Percentiles rank a stretch among this genome's conserved stretches.
These are phyloP conservation scores for Berkeleyomyces basicola DNA, from an alignment of 2,329 filamentous ascomycete genomes.

Conservation along the genomic window DNA sequence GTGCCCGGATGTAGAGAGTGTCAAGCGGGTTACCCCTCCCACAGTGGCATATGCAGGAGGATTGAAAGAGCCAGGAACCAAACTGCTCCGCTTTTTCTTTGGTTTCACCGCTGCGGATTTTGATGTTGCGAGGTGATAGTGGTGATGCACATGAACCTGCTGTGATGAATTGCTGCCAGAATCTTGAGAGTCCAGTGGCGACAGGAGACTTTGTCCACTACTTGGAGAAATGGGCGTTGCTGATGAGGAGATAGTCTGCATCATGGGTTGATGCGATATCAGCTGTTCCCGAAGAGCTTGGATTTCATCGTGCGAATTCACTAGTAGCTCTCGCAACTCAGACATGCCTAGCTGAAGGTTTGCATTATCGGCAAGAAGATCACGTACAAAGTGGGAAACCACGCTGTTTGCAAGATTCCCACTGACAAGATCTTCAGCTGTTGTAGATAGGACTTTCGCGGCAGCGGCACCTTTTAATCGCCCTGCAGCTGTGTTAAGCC, in stretches of 20 bases:
- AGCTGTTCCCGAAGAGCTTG: conserved; percentile 73
- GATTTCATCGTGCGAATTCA: conserved; percentile 87
- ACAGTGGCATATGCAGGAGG: conserved; percentile 21
- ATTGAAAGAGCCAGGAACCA: conserved; percentile 45
- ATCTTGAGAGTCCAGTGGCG: conserved; percentile 18
- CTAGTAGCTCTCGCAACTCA: conserved; percentile 77
- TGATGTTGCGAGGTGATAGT: conserved; percentile 58
- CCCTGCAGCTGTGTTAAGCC: conserved; percentile 63
- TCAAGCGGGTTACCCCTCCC: not conserved
- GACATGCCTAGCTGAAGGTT: conserved; percentile 83
- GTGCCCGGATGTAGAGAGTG: conserved; percentile 5
- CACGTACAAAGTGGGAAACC: conserved; percentile 91
- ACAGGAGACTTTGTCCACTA: conserved; percentile 1
- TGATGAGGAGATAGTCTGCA: not conserved
- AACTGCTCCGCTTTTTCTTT: conserved; percentile 55
- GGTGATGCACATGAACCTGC: conserved; percentile 84
- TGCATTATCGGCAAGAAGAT: conserved; percentile 88
- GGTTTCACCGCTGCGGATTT: conserved; percentile 42
- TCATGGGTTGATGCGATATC: conserved; percentile 51
- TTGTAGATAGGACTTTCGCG: conserved; percentile 35
- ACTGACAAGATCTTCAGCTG: conserved; percentile 1
- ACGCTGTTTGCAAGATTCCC: conserved; percentile 32
- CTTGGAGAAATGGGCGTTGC: not conserved
- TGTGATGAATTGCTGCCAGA: conserved; percentile 32
- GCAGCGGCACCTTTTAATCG: conserved; percentile 69